These are phyloP conservation scores for Phialophora macrospora DNA, from an alignment of 2,329 filamentous ascomycete genomes.

Conservation along the genomic window DNA sequence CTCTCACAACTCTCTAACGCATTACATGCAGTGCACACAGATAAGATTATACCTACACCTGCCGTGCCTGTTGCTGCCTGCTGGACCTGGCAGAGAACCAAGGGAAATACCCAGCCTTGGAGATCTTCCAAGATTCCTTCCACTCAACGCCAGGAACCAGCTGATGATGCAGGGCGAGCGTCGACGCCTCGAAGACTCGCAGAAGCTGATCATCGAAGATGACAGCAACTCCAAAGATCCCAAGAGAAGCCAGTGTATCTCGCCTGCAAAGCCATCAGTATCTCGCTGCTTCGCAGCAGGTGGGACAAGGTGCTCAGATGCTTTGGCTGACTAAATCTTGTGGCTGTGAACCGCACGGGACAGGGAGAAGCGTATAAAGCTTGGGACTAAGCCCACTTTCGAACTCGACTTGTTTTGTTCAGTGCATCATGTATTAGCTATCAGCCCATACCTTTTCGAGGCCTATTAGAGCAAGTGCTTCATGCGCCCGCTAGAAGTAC, in stretches of 20 bases:
- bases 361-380: neutral
- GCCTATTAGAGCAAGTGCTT: constrained; percentile 34
- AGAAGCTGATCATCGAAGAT: too few species aligned
- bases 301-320: neutral
- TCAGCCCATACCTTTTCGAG: constrained; percentile 21
- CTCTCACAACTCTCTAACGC: neutral
- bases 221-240: too few species aligned
- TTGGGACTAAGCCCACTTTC: neutral
- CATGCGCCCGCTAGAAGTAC: constrained; percentile 27
- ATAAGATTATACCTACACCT: neutral
- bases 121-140: too few species aligned
- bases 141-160: too few species aligned
- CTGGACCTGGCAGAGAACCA: neutral
- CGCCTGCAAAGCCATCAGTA: neutral
- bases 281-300: neutral
- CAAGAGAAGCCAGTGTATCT: neutral
- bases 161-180: too few species aligned
- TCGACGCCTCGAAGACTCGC: too few species aligned
- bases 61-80: neutral
- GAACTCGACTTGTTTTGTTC: constrained; percentile 6
- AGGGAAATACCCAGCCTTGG: too few species aligned
- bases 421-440: constrained; percentile 29
- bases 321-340: neutral
- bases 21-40: neutral
- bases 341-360: neutral